phyloP scores from a whole-genome alignment of 176 grass and related monocot genomes.

The Oryza brachyantha region DNA sequence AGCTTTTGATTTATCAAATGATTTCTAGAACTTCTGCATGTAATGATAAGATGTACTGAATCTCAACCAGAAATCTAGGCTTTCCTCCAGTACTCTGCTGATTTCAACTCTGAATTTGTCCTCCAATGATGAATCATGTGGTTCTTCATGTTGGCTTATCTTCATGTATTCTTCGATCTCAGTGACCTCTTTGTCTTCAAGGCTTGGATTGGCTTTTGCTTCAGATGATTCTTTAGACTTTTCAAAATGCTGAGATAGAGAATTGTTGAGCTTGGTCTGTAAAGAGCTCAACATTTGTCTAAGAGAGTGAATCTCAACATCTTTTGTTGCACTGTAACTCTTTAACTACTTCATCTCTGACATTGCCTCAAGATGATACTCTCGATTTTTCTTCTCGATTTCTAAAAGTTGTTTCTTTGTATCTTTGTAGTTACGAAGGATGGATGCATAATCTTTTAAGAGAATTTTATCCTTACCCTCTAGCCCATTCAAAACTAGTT shows the following conservation, averaged over 20 bases:
- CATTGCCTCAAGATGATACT: conserved; percentile 53
- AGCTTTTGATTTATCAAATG: conserved; percentile 50
- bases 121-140: conserved; percentile 32
- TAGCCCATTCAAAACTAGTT: conserved; percentile 22
- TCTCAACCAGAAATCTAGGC: conserved; percentile 72
- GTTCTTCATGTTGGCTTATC: conserved; percentile 38
- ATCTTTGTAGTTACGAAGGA: conserved; percentile 52
- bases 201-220: conserved; percentile 28
- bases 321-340: conserved; percentile 53
- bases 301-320: conserved; percentile 58
- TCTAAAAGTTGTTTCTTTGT: conserved; percentile 52
- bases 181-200: conserved; percentile 35
- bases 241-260: conserved; percentile 34
- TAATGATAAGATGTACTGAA: conserved; percentile 76
- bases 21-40: conserved; percentile 51
- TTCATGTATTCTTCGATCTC: conserved; percentile 57
- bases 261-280: conserved; percentile 40
- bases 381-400: conserved; percentile 48
- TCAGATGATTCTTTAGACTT: conserved; percentile 41
- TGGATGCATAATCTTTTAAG: conserved; percentile 46
- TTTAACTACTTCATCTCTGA: conserved; percentile 56
- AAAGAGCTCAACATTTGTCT: conserved; percentile 66
- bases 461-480: conserved; percentile 44
- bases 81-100: conserved; percentile 56
- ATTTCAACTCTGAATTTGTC: conserved; percentile 66